Evolutionary conservation across 352 stramenopile genomes (phyloP).

Genomic region (Phytophthora syringae): DNA sequence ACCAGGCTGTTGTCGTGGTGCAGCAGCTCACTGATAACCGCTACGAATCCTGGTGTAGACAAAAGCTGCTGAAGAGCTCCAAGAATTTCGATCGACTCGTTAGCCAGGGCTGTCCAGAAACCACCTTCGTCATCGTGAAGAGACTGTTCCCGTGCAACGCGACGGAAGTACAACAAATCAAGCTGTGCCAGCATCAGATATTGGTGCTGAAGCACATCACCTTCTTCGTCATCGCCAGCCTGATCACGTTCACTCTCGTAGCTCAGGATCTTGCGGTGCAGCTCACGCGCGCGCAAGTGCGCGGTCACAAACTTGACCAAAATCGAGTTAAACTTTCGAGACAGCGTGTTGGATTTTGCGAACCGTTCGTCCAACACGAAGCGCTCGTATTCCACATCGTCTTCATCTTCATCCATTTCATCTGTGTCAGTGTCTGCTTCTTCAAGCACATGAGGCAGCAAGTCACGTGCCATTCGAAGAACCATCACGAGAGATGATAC

Average conservation of each 20-base stretch:
- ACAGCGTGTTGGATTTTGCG: conserved; percentile 41
- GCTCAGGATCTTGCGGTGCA: conserved; percentile 78
- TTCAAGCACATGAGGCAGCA: conserved; percentile 71
- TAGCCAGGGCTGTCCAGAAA: conserved; percentile 66
- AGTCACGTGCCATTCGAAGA: conserved; percentile 64
- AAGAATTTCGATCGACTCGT: conserved; percentile 76
- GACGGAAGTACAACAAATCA: conserved; percentile 84
- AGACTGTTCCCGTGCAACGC: conserved; percentile 74
- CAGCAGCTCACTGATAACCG: conserved; percentile 83
- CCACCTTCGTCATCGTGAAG: conserved; percentile 51
- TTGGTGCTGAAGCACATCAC: conserved; percentile 68
- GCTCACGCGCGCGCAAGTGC: conserved; percentile 67
- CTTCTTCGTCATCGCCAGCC: conserved; percentile 47
- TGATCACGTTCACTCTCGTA: conserved; percentile 50
- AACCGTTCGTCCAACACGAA: conserved; percentile 53
- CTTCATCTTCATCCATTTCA: conserved; percentile 74
- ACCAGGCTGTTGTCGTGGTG: conserved; percentile 89
- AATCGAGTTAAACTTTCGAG: conserved; percentile 65
- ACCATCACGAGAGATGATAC: conserved; percentile 66
- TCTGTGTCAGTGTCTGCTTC: conserved; percentile 80
- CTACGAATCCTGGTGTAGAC: conserved; percentile 86
- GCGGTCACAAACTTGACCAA: conserved; percentile 73
- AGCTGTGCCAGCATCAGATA: conserved; percentile 84
- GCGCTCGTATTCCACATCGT: conserved; percentile 55
- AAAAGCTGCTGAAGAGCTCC: conserved; percentile 82